Conservation (phyloP, 108 stramenopile genomes). For the Fistulifera pelliculosa region DNA sequence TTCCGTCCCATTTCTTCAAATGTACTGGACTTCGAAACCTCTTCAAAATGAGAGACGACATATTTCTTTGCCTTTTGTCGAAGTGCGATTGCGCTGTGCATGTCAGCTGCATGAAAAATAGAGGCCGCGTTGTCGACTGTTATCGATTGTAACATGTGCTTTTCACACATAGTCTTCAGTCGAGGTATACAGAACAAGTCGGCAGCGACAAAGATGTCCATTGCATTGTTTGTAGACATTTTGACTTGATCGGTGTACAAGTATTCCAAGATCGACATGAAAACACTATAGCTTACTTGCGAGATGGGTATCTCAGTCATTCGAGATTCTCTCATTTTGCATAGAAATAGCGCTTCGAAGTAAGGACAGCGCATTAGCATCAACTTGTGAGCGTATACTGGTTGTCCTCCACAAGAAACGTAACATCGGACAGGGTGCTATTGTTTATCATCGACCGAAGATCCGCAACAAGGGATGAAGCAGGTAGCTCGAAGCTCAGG, state of each 20-base stretch:
- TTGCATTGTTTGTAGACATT: conserved; percentile 79
- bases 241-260: conserved; percentile 90
- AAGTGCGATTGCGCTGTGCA: conserved; percentile 80
- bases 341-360: conserved; percentile 85
- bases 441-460: conserved; percentile 78
- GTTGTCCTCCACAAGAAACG: conserved; percentile 85
- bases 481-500: conserved; percentile 56
- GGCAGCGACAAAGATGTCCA: conserved; percentile 96
- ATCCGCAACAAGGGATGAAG: conserved; percentile 76
- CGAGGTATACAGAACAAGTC: conserved; percentile 94
- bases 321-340: conserved; percentile 83
- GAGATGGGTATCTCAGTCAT: conserved; percentile 53
- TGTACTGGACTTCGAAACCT: conserved; percentile 73
- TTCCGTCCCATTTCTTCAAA: conserved; percentile 96
- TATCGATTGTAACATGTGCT: conserved; percentile 83
- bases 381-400: conserved; percentile 88
- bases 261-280: conserved; percentile 85
- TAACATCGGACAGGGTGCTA: conserved; percentile 81
- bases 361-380: conserved; percentile 89
- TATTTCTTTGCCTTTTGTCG: conserved; percentile 86
- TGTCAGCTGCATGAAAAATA: conserved; percentile 92
- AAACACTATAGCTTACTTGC: conserved; percentile 65
- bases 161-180: conserved; percentile 92
- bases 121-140: conserved; percentile 90
- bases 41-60: conserved; percentile 91